Base-by-base conservation (phyloP, 192 early-diverging fungal genomes). In the Backusella luteola region DNA sequence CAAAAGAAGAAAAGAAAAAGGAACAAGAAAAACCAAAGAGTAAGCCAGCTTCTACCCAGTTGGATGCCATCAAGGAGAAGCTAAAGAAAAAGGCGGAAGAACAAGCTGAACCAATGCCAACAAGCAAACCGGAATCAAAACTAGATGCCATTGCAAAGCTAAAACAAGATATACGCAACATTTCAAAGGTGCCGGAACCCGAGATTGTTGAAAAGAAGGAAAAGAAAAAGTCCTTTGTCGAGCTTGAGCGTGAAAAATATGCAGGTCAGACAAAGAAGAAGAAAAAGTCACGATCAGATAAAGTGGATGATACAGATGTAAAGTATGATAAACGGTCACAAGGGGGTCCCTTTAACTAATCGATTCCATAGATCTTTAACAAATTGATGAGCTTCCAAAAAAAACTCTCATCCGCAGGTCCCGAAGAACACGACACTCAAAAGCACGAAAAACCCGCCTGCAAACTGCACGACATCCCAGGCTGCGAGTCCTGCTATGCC, bases 401-500 rank as follows among this genome's bases (percentile, higher is more conserved):
- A 7, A 92, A 92, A 75, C 69, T 87, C 23, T 78, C 81, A 11
- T 63, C 79, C 2, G 76, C 73, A 6, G 73, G 73, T 1, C 41
- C 63, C 0, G 73, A 77, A 2, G 75, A 69, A 21, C 42, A 75
- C 3, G 76, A 68, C 0, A 69, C 73, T 7, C 73, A 80, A 7
- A 79, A 79, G 42, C 80, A 87, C 19, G 80, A 88, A 26, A 79
- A 71, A 23, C 80, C 77, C 26, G 80, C 73, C 14, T 96, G 96
- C 78, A 56, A 84, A 23, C 81, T 96, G 15, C 95, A 96, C 77
- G 87, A 87, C 12, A 84, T 94, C 7, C 84, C 80, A 3, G 81
- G 81, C n/a, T 96, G 95, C 77, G 80, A 90, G 66, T 91, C 91
- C 11, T 96, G 95, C 79, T 63, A 82, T 42, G 86, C 90, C 39